Conservation (phyloP, 352 stramenopile genomes). For the Globisporangium polare region DNA sequence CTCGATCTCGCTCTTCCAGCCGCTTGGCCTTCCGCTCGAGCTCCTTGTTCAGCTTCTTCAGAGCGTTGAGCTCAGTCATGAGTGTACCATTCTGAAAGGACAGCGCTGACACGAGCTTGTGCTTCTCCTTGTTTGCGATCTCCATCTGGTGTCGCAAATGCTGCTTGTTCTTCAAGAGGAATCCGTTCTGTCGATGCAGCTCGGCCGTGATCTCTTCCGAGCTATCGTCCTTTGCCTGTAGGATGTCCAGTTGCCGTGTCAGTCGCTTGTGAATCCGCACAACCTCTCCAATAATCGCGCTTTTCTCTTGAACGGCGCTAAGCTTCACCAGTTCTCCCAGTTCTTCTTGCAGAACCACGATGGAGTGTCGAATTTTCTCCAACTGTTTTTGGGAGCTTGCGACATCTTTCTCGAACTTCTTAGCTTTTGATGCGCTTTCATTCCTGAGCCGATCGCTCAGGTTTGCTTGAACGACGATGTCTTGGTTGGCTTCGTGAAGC, state of each 20-base stretch:
- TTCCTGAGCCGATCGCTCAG: conserved; percentile 56
- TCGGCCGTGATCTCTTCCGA: conserved; percentile 61
- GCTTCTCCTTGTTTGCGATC: conserved; percentile 53
- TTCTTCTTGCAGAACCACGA: conserved; percentile 63
- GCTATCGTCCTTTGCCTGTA: conserved; percentile 48
- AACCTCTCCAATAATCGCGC: conserved; percentile 50
- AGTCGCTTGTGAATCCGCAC: conserved; percentile 65
- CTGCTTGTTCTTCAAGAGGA: conserved; percentile 70
- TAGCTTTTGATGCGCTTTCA: conserved; percentile 35
- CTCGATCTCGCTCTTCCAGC: conserved; percentile 7
- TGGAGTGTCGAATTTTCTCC: conserved; percentile 46
- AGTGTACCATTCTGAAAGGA: conserved; percentile 69
- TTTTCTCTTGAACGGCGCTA: conserved; percentile 65
- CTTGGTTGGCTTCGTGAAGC: conserved; percentile 58
- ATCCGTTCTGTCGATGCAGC: conserved; percentile 69
- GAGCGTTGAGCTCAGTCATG: conserved; percentile 57
- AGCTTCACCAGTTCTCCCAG: conserved; percentile 52
- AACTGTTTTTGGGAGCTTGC: conserved; percentile 27
- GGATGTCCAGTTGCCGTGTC: conserved; percentile 41
- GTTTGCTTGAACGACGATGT: conserved; percentile 68
- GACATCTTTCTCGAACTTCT: conserved; percentile 43
- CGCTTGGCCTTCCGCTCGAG: conserved; percentile 34
- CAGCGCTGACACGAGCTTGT: conserved; percentile 65
- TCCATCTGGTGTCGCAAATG: conserved; percentile 65
- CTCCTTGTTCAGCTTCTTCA: conserved; percentile 63